These are phyloP conservation scores for Plasmodium relictum DNA, from an alignment of 169 alveolate genomes.

Conservation along the genomic window DNA sequence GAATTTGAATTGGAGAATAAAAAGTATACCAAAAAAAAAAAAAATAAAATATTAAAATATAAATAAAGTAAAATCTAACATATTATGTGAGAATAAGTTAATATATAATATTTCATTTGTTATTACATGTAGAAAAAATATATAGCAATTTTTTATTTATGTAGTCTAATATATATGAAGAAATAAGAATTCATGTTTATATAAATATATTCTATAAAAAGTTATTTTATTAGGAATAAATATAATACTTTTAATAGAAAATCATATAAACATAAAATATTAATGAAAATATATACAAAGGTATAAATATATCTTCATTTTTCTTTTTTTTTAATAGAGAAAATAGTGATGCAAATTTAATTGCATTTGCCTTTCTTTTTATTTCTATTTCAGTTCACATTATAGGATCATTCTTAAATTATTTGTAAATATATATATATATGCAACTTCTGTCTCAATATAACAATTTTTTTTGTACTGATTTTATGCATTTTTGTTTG, in stretches of 20 bases:
- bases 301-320: not conserved
- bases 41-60: not conserved
- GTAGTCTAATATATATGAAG: too few species aligned
- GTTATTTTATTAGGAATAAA: too few species aligned
- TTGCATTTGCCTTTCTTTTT: conserved; percentile 36
- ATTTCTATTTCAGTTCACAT: conserved; percentile 29
- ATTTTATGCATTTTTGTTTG: too few species aligned
- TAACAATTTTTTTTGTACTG: not conserved
- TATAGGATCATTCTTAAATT: conserved; percentile 45
- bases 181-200: too few species aligned
- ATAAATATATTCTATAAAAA: too few species aligned
- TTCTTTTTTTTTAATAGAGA: not conserved
- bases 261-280: not conserved
- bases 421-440: conserved; percentile 18
- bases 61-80: not conserved
- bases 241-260: not conserved
- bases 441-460: not conserved
- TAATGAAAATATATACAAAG: not conserved
- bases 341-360: conserved; percentile 10
- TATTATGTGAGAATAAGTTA: too few species aligned
- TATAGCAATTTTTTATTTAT: too few species aligned
- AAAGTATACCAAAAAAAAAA: not conserved
- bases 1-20: not conserved
- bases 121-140: too few species aligned
- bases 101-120: too few species aligned